Base-by-base conservation (phyloP, 495 filamentous ascomycete species). In the Penicillium bovifimosum region DNA sequence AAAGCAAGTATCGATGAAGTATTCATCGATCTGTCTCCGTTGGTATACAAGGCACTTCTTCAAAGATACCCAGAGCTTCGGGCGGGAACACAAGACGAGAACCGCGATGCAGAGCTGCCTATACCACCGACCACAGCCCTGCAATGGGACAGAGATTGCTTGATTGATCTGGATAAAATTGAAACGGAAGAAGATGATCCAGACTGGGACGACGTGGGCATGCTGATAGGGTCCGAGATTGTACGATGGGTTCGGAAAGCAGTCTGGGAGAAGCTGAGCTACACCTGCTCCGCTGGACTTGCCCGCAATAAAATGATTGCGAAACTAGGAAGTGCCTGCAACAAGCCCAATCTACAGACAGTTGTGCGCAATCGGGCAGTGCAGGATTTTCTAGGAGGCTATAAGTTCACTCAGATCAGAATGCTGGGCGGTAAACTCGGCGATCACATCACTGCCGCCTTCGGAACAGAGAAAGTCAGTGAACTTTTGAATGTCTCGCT, bases 371-470 rank as follows among this genome's bases (percentile, higher is more conserved):
- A 88, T 62, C 81, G 90, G 26, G 91, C 93, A 2, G 73, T 88
- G 11, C 80, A 85, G 59, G 80, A 84, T 26, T 98, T 98, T 66
- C 73, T 98, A 35, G 80, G 79, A 2, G 81, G 80, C 14, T 88
- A 95, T 77, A 95, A 95, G 61, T 95, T 96, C 66, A 96, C 95
- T 28, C 95, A 96, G 74, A 95, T 98, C 39, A 80, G 93, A 31
- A 96, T 91, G 71, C 77, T 98, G 5, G 95, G 93, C 34, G 93
- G 93, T n/a, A 98, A 98, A 71, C 73, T 97, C 16, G 93, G 93
- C 26, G 89, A 93, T 45, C 85, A 95, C 58, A 81, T 96, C 39
- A 82, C 81, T 16, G 75, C 85, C 10, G 71, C 69, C 24, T 97
- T 95, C 71, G 79, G 80, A 47, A 96, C 91, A 4, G 90, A 96